Evolutionary conservation across 805 yeast genomes (phyloP).

Genomic region (Metschnikowia corniflorae): DNA sequence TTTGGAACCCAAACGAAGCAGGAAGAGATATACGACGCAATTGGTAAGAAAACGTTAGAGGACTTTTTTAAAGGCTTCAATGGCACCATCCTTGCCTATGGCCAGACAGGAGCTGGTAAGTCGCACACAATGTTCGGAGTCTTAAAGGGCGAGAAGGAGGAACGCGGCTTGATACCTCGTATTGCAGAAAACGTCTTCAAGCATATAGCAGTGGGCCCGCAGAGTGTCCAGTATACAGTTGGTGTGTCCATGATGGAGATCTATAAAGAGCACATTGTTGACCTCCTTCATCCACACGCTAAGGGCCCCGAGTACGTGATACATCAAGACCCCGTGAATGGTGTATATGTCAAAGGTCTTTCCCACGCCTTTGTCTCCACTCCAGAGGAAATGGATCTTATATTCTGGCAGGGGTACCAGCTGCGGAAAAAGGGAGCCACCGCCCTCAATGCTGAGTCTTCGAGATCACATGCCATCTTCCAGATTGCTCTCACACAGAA

Average conservation of each 20-base stretch:
- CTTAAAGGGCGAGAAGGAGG: conserved; percentile 16
- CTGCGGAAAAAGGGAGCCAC: conserved; percentile 59
- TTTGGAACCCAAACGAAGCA: conserved; percentile 54
- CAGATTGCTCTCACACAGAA: conserved; percentile 66
- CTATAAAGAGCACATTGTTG: conserved; percentile 72
- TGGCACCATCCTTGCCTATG: conserved; percentile 74
- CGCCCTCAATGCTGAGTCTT: conserved; percentile 66
- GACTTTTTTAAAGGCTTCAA: conserved; percentile 74
- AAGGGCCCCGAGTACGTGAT: conserved; percentile 41
- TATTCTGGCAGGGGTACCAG: conserved; percentile 56
- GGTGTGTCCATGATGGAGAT: conserved; percentile 77
- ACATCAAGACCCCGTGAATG: conserved; percentile 60
- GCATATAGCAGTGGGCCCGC: conserved; percentile 43
- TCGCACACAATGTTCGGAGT: conserved; percentile 73
- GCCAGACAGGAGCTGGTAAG: conserved; percentile 78
- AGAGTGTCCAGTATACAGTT: conserved; percentile 59
- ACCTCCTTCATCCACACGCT: conserved; percentile 47
- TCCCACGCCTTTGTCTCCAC: conserved; percentile 57
- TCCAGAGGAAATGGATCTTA: conserved; percentile 53
- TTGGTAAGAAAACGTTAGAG: conserved; percentile 59
- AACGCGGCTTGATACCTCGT: conserved; percentile 67
- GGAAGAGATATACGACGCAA: conserved; percentile 52
- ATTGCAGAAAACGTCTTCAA: conserved; percentile 63
- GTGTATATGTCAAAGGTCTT: conserved; percentile 70
- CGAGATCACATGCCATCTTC: conserved; percentile 79